These are phyloP conservation scores for Cystofilobasidium capitatum DNA, from an alignment of 768 basidiomycete genomes.

Conservation along the genomic window DNA sequence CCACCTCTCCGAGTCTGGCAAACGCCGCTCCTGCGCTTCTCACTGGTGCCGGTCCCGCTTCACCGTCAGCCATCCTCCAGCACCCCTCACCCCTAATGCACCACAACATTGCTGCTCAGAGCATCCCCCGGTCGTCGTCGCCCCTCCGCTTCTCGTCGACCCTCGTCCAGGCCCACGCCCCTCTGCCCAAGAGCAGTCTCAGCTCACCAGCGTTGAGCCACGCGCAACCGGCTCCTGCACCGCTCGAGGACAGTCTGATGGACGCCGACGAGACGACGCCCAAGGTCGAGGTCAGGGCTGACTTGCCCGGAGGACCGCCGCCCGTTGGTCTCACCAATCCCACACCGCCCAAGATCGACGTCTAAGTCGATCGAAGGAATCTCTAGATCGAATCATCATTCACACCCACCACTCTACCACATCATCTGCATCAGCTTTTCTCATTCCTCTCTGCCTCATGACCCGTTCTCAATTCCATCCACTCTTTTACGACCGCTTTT, in stretches of 20 bases:
- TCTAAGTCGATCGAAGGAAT: too few relatives aligned
- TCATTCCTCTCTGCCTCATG: too few relatives aligned
- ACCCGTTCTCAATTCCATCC: too few relatives aligned
- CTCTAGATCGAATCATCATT: too few relatives aligned
- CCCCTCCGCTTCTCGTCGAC: constrained; percentile 22
- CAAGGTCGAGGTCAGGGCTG: too few relatives aligned
- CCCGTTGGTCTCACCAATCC: too few relatives aligned
- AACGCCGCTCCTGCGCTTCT: not conserved
- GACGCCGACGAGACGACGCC: not conserved
- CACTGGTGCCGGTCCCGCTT: not conserved
- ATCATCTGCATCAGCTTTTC: too few relatives aligned
- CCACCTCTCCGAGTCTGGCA: not conserved
- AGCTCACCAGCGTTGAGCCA: constrained; percentile 5
- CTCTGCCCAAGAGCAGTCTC: constrained; percentile 7
- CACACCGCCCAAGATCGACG: too few relatives aligned
- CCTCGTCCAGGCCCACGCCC: not conserved
- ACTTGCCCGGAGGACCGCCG: too few relatives aligned
- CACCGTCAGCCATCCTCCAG: not conserved
- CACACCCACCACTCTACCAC: too few relatives aligned
- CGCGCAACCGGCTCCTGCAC: not conserved
- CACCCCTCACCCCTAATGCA: constrained; percentile 11
- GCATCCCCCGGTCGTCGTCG: constrained; percentile 11
- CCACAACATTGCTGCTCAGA: constrained; percentile 14
- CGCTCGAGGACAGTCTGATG: constrained; percentile 6
- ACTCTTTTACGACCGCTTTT: too few relatives aligned